These are phyloP conservation scores for Lentinula sp. DNA, from an alignment of 768 basidiomycete species.

Conservation along the genomic window DNA sequence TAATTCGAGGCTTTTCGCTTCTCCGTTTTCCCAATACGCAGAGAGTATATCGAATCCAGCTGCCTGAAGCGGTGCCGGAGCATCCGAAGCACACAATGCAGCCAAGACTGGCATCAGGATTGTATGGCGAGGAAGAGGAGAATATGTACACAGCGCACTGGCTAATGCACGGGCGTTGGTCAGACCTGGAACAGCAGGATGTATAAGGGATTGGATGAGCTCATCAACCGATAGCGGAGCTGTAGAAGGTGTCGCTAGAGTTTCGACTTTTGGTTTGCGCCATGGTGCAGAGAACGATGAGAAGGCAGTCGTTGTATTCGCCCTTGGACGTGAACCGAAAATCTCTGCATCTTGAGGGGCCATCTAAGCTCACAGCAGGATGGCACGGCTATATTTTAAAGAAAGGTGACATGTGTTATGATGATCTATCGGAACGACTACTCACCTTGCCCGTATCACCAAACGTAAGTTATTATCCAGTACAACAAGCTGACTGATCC, in stretches of 20 bases:
- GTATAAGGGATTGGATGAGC: slow-evolving; percentile 39
- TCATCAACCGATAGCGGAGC: slow-evolving; percentile 30
- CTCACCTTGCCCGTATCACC: neutral
- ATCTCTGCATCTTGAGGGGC: slow-evolving; percentile 15
- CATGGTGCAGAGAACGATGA: slow-evolving; percentile 27
- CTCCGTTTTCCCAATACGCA: slow-evolving; percentile 60
- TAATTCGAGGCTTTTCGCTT: slow-evolving; percentile 38
- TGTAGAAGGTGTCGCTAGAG: slow-evolving; percentile 19
- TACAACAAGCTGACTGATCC: neutral
- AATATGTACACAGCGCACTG: slow-evolving; percentile 37
- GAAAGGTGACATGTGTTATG: neutral
- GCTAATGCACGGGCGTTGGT: slow-evolving; percentile 59
- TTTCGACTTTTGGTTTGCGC: slow-evolving; percentile 25
- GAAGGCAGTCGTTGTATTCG: slow-evolving; percentile 35
- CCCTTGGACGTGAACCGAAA: slow-evolving; percentile 28
- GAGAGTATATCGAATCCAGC: slow-evolving; percentile 70
- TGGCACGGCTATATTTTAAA: neutral
- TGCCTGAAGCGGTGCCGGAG: slow-evolving; percentile 53
- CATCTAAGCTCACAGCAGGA: neutral
- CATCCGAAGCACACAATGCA: slow-evolving; percentile 48
- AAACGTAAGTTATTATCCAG: neutral
- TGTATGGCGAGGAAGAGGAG: slow-evolving; percentile 50
- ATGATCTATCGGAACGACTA: neutral
- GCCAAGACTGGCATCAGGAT: slow-evolving; percentile 55
- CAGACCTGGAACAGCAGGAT: slow-evolving; percentile 63